These are phyloP conservation scores for Leccinum variicolor DNA, from an alignment of 768 basidiomycete species.

Conservation along the genomic window DNA sequence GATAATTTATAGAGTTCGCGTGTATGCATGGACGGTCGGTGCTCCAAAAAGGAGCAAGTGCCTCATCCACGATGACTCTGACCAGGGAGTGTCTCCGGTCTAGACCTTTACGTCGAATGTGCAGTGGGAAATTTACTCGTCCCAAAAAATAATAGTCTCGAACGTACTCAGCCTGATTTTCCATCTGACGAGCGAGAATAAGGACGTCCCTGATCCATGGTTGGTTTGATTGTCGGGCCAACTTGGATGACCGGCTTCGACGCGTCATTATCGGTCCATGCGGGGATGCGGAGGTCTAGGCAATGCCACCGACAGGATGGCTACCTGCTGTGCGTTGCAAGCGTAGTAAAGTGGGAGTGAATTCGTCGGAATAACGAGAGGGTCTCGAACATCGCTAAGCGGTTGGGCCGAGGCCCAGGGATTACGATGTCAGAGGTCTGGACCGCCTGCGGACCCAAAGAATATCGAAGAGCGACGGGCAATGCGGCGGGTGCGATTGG, in stretches of 20 bases:
- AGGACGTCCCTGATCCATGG: background rate
- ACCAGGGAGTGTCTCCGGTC: background rate
- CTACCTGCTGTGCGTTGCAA: constrained; percentile 3
- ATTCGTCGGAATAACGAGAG: background rate
- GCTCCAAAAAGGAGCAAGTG: background rate
- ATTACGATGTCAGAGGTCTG: background rate
- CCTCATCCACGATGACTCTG: background rate
- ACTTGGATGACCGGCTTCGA: background rate
- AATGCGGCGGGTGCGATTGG: background rate
- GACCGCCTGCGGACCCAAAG: constrained; percentile 4
- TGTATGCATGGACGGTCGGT: background rate
- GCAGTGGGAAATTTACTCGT: background rate
- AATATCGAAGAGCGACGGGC: background rate
- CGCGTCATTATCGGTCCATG: background rate
- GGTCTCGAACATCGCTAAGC: constrained; percentile 7
- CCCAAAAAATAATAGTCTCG: background rate
- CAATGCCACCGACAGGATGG: background rate
- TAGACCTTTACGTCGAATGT: constrained; percentile 4
- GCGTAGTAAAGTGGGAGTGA: background rate
- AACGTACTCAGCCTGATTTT: background rate
- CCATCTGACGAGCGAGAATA: background rate
- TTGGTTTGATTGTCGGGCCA: background rate
- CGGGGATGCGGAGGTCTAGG: constrained; percentile 6
- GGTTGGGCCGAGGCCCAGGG: background rate
- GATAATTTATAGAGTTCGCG: background rate